Base-by-base conservation (phyloP, 2,329 filamentous ascomycete genomes). In the Zopfia rhizophila region DNA sequence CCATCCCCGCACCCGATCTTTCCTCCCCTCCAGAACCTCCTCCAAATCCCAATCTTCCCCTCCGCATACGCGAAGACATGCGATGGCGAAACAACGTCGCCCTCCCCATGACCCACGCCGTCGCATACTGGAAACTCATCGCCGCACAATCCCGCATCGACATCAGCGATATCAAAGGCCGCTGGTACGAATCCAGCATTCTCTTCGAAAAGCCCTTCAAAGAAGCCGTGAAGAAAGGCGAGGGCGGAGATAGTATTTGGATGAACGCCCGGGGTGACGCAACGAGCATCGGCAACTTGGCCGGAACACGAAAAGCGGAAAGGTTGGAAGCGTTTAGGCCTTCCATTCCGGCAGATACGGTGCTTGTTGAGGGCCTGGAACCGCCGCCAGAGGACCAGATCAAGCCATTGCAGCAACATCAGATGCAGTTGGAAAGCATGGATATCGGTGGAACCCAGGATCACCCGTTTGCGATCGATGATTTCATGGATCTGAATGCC, bases 141-240 rank as follows among this genome's bases (percentile, higher is more conserved):
- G 53, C 68, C 21, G 48, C 65, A 1, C 48, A 48, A 11, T 49
- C 60, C 2, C 68, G 65, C 11, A 41, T 79, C 7, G 65, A 72
- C 3, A 61, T 83, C 6, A 60, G 73, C 12, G 78, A 82, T 28
- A 66, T 84, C 56, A 83, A 82, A 59, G 82, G 82, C 6, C 75
- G 82, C 7, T 85, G 82, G 82, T 85, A 85, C 61, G 82, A 85
- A 62, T 78, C 78, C 3, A 75, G 72, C 29, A 63, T 78, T 1
- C 68, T 84, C 3, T 74, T 82, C 17, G 57, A 63, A 18, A 60
- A 69, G 4, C 57, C 61, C 8, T 62, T 65, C 61, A 42, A 66
- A 52, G 48, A 67, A 41, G 51, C 50, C 48, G 51, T 75, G 45
- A 63, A 72, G 21, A 63, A 69, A 13, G 74, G 75, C 17, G 68